A percentile compares a stretch with the other conserved stretches of the same genome.
These are phyloP conservation scores for Daldinia grandis DNA, from an alignment of 495 filamentous ascomycete species.

Conservation along the genomic window DNA sequence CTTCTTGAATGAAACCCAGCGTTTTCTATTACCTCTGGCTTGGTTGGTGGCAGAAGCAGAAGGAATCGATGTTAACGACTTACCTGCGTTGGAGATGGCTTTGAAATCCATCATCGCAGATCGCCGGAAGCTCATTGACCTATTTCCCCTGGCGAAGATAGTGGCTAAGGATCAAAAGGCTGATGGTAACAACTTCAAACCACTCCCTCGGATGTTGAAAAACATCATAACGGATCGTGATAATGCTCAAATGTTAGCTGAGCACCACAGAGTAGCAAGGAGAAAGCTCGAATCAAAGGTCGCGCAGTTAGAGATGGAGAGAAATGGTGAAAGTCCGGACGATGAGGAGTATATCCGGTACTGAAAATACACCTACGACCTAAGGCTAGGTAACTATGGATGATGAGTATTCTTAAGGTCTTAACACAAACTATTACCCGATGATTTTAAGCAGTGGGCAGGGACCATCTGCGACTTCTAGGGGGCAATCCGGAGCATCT, in stretches of 20 bases:
- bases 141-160: conserved; percentile 31
- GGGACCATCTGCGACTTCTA: not conserved
- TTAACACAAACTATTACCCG: not conserved
- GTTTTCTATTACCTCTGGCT: conserved; percentile 23
- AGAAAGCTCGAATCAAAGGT: conserved; percentile 13
- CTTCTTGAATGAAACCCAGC: not conserved
- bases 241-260: conserved; percentile 1
- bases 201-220: conserved; percentile 9
- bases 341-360: conserved; percentile 28
- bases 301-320: conserved; percentile 10
- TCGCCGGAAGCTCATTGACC: conserved; percentile 19
- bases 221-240: conserved; percentile 27
- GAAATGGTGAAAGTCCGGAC: not conserved
- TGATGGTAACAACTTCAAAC: conserved; percentile 20
- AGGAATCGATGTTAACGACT: conserved; percentile 19
- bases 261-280: conserved; percentile 2
- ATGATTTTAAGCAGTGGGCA: not conserved
- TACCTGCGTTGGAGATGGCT: not conserved
- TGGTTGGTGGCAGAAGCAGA: conserved; percentile 30
- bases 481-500: conserved; percentile 5
- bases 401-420: conserved; percentile 3
- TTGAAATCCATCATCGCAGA: conserved; percentile 31
- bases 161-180: conserved; percentile 35
- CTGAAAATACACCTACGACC: not conserved
- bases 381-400: not conserved